Evolutionary conservation across 2,329 filamentous ascomycete genomes (phyloP).

Genomic region (Trichoderma sp.): DNA sequence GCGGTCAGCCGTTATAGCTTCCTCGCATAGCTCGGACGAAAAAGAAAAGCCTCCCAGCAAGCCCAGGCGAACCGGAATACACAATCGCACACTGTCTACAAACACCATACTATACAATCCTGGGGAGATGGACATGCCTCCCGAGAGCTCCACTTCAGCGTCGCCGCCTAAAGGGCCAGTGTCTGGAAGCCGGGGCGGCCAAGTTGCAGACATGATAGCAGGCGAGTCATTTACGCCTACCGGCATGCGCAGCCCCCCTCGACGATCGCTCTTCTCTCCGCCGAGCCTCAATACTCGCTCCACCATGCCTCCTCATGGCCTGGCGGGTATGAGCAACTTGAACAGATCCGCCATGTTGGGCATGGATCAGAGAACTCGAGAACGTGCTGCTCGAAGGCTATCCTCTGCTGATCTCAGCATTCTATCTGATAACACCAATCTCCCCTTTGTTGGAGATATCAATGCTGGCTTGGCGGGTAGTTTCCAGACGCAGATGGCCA

Average conservation of each 20-base stretch:
- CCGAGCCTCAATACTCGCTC: slow-evolving; percentile 55
- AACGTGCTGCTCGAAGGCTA: slow-evolving; percentile 40
- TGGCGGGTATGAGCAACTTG: slow-evolving; percentile 35
- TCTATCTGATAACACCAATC: slow-evolving; percentile 64
- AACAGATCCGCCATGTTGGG: slow-evolving; percentile 49
- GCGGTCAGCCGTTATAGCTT: slow-evolving; percentile 38
- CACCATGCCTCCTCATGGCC: slow-evolving; percentile 42
- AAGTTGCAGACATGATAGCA: slow-evolving; percentile 25
- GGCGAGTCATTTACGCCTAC: slow-evolving; percentile 38
- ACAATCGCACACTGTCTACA: slow-evolving; percentile 72
- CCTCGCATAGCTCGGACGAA: slow-evolving; percentile 34
- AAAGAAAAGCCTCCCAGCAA: slow-evolving; percentile 33
- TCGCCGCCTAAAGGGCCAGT: slow-evolving; percentile 37
- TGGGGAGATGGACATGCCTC: slow-evolving; percentile 39
- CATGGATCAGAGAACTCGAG: slow-evolving; percentile 45
- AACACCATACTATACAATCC: slow-evolving; percentile 86
- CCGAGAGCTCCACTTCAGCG: slow-evolving; percentile 41
- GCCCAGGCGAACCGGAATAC: slow-evolving; percentile 43
- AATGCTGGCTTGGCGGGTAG: slow-evolving; percentile 67
- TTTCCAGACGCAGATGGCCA: slow-evolving; percentile 77
- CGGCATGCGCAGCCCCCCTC: slow-evolving; percentile 46
- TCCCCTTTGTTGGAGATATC: slow-evolving; percentile 54
- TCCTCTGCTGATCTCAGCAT: slow-evolving; percentile 71
- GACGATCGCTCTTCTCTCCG: slow-evolving; percentile 40
- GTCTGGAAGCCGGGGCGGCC: slow-evolving; percentile 31